phyloP scores from a whole-genome alignment of 2,329 filamentous ascomycete species.

The Calonectria pteridis region DNA sequence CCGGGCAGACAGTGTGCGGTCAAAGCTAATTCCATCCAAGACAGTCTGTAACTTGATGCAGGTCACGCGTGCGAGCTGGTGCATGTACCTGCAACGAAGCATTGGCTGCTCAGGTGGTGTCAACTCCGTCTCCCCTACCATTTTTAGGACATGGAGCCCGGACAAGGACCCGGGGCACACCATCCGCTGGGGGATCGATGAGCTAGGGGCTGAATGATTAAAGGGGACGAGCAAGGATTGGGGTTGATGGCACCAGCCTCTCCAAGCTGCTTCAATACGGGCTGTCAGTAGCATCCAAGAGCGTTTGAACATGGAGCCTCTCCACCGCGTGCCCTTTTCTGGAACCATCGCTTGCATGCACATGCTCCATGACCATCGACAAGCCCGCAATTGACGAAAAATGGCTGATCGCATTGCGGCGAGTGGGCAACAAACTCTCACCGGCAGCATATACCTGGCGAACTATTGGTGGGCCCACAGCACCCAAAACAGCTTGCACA shows the following conservation, averaged over 20 bases:
- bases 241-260: not conserved
- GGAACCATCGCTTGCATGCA: not conserved
- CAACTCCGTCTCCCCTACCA: not conserved
- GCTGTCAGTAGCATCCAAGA: not conserved
- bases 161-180: not conserved
- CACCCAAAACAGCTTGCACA: constrained; percentile 6
- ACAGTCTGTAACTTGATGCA: constrained; percentile 5
- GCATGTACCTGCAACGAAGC: not conserved
- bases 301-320: not conserved
- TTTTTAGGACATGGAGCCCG: not conserved
- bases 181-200: constrained; percentile 10
- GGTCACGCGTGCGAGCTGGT: not conserved
- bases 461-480: constrained; percentile 2
- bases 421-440: constrained; percentile 4
- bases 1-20: not conserved
- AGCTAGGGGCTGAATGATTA: constrained; percentile 9
- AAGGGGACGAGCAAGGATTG: constrained; percentile 9
- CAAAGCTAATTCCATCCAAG: not conserved
- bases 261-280: not conserved
- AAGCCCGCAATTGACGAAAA: not conserved
- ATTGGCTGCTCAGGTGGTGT: not conserved
- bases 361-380: not conserved
- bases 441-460: constrained; percentile 3
- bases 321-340: not conserved
- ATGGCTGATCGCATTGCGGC: not conserved